Base-by-base conservation (phyloP, 2,329 filamentous ascomycete genomes). In the Epichloe uncinata region DNA sequence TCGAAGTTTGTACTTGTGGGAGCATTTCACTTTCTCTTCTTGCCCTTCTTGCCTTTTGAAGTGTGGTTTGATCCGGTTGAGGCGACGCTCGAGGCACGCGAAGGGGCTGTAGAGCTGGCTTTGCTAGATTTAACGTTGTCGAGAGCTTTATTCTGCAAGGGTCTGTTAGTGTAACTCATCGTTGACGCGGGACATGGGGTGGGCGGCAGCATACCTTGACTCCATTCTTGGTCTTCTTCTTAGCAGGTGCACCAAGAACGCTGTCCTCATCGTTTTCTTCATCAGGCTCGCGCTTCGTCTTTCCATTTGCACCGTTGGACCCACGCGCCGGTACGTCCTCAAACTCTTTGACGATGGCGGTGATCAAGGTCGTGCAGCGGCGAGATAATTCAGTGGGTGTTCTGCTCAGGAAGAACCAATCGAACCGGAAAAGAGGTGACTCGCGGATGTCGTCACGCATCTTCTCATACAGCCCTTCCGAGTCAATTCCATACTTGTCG, bases 381-480 rank as follows among this genome's bases (percentile, higher is more conserved):
- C 93, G 83, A 54, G 88, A 85, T 58, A 98, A 85, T 68, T 98
- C 93, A 46, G 90, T 83, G 0, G 93, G 88, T 4, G 91, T 98
- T 43, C 93, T 81, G 65, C 87, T 95, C 40, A 98, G 77, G 74
- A 98, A 96, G 73, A 98, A 98, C 94, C 94, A 98, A 65, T 98
- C 93, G 61, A 98, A 98, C 38, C 93, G 82, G 77, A 98, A 98
- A 3, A 98, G 73, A 9, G 93, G 90, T 50, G 85, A 91, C 56
- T 96, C 89, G 35, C 90, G 85, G 56, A 98, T 95, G 64, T 97
- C 93, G 56, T 97, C 91, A n/a, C 93, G 84, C 62, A 98, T 95
- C 65, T 82, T 84, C 59, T 98, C 93, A 65, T 93, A 94, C 54
- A 98, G 78, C 35, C 81, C 81, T 60, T 97, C 91, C 1, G 85